These are phyloP conservation scores for Camellia lanceoleosa DNA, from an alignment of 148 eudicot species.

Conservation along the genomic window DNA sequence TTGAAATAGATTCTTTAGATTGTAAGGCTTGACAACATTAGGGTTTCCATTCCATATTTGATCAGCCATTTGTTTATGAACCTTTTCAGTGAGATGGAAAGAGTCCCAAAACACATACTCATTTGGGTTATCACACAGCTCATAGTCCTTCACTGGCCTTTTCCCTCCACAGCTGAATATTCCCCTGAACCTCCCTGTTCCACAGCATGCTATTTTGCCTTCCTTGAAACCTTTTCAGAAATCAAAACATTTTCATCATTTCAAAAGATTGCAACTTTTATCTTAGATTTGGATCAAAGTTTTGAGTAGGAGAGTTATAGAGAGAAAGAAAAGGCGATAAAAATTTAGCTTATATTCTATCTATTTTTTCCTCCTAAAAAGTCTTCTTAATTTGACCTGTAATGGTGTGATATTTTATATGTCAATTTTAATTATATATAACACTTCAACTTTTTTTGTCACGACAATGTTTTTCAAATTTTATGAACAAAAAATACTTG, in stretches of 20 bases:
- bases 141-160: conserved; percentile 32
- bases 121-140: conserved; percentile 30
- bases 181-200: conserved; percentile 33
- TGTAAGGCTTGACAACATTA: conserved; percentile 12
- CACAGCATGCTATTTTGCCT: conserved; percentile 39
- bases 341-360: too few relatives aligned
- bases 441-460: too few relatives aligned
- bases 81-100: conserved; percentile 36
- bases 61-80: conserved; percentile 34
- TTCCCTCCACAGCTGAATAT: conserved; percentile 42
- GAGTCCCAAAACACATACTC: conserved; percentile 45
- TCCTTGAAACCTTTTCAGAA: conserved; percentile 27
- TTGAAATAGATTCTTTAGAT: conserved; percentile 13
- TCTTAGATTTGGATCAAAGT: too few relatives aligned
- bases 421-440: too few relatives aligned
- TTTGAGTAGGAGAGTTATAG: too few relatives aligned
- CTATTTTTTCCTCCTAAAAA: too few relatives aligned
- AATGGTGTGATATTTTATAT: too few relatives aligned
- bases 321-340: too few relatives aligned
- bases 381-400: too few relatives aligned
- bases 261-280: neutral
- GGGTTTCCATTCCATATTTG: conserved; percentile 35
- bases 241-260: neutral
- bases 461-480: too few relatives aligned
- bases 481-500: too few relatives aligned